Conservation (phyloP, 108 stramenopile species). For the Cylindrotheca closterium region DNA sequence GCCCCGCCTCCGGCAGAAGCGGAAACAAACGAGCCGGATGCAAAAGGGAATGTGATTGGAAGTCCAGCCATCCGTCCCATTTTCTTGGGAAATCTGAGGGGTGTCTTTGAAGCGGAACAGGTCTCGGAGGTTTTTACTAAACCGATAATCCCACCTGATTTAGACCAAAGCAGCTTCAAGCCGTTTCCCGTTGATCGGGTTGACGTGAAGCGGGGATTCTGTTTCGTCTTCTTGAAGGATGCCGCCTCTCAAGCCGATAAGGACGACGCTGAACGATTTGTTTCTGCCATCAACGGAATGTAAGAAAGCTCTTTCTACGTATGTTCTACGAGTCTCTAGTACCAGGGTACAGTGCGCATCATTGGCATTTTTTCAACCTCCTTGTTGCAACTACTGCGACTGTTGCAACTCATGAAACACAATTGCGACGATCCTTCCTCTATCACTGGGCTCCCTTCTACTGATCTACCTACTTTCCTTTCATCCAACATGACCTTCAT, state of each 20-base stretch:
- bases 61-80: slow-evolving; percentile 60
- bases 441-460: too few relatives aligned
- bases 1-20: background rate
- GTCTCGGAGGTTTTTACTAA: slow-evolving; percentile 50
- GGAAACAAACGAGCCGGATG: background rate
- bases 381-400: too few relatives aligned
- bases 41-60: slow-evolving; percentile 8
- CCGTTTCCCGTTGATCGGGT: slow-evolving; percentile 68
- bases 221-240: slow-evolving; percentile 87
- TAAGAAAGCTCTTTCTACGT: slow-evolving; percentile 54
- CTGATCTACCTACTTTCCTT: slow-evolving; percentile 4
- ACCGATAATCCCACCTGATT: slow-evolving; percentile 41
- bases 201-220: slow-evolving; percentile 82
- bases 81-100: slow-evolving; percentile 71
- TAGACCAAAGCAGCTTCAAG: slow-evolving; percentile 4
- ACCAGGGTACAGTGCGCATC: too few relatives aligned
- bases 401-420: background rate
- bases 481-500: background rate
- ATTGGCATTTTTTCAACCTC: too few relatives aligned
- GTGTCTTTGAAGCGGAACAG: slow-evolving; percentile 44
- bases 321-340: slow-evolving; percentile 25
- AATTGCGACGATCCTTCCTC: too few relatives aligned
- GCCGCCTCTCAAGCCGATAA: slow-evolving; percentile 56
- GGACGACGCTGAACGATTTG: slow-evolving; percentile 60
- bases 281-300: slow-evolving; percentile 81